These are phyloP conservation scores for Hypoxylon sp. DNA, from an alignment of 2,329 filamentous ascomycete genomes.

Conservation along the genomic window DNA sequence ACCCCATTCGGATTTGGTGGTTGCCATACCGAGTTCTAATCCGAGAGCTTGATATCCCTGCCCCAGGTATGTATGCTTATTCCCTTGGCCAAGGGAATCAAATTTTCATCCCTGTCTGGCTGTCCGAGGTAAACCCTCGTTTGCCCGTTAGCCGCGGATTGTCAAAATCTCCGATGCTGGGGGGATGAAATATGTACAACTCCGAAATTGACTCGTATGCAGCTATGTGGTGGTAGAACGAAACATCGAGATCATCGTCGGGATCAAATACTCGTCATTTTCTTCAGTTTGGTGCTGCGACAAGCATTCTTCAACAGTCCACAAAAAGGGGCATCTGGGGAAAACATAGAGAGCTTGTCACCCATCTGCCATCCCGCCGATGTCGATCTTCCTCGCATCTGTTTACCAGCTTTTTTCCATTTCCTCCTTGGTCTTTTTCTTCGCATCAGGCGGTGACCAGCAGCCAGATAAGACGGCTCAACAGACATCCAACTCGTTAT, in stretches of 20 bases:
- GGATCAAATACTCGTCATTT: conserved; percentile 31
- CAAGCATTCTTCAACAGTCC: too few relatives aligned
- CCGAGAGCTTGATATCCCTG: conserved; percentile 32
- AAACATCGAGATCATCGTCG: conserved; percentile 18
- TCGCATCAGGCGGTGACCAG: conserved; percentile 30
- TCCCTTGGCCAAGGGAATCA: background rate
- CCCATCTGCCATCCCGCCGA: background rate
- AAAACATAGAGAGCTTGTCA: background rate
- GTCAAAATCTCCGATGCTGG: conserved; percentile 35
- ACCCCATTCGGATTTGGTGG: conserved; percentile 24
- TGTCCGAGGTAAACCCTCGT: too few relatives aligned
- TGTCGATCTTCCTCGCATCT: conserved; percentile 11
- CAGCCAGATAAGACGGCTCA: background rate
- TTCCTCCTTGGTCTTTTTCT: conserved; percentile 9
- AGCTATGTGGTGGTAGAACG: too few relatives aligned
- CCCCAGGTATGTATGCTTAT: conserved; percentile 10
- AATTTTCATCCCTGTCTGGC: conserved; percentile 13
- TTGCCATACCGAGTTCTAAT: conserved; percentile 18
- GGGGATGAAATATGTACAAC: too few relatives aligned
- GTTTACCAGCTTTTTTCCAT: conserved; percentile 12
- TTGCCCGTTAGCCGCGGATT: conserved; percentile 36
- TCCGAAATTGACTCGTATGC: background rate
- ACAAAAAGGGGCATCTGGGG: conserved; percentile 31
- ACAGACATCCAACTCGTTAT: conserved; percentile 30
- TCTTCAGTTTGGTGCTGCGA: too few relatives aligned